Base-by-base conservation (phyloP, 1,284 basidiomycete species). In the Trichosporon faecale region DNA sequence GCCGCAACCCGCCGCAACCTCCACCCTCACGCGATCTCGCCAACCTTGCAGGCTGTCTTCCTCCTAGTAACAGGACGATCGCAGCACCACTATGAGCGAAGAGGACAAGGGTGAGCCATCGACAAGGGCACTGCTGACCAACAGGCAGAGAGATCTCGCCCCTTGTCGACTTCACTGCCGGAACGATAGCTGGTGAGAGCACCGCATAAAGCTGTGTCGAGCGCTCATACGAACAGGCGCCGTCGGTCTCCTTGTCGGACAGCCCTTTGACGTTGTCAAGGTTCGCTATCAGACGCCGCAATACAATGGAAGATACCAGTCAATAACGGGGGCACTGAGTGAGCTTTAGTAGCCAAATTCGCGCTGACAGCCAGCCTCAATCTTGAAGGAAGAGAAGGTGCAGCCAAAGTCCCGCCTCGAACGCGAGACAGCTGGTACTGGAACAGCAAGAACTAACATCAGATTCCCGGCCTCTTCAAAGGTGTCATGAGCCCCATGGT, bases 401-500 rank as follows among this genome's bases (percentile, higher is more conserved):
- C 27, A 29, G 12, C 8, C 21, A 18, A 3, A 35, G n/a, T n/a
- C n/a, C n/a, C n/a, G n/a, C n/a, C n/a, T n/a, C n/a, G n/a, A n/a
- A n/a, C n/a, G n/a, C n/a, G n/a, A n/a, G n/a, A n/a, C n/a, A n/a
- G n/a, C n/a, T n/a, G n/a, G n/a, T n/a, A n/a, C n/a, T n/a, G n/a
- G n/a, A n/a, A 11, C 60, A 9, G 18, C 8, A 18, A 29, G n/a
- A 49, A 12, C 55, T 57, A 37, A 49, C 12, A 1, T 23, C 57
- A 70, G 64, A 72, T 75, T 4, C 71, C 66, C 64, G 82, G 83
- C 0, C 68, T 84, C 65, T 84, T 84, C 76, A 83, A 82, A 70
- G 83, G 83, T 4, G 81, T 84, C 31, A 80, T 76, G 70, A 82
- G 81, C 25, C 83, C 83, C 0, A 83, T 84, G 82, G 83, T 84